These are phyloP conservation scores for Trypanosomatidae sp. DNA, from an alignment of 208 protist species.

Conservation along the genomic window DNA sequence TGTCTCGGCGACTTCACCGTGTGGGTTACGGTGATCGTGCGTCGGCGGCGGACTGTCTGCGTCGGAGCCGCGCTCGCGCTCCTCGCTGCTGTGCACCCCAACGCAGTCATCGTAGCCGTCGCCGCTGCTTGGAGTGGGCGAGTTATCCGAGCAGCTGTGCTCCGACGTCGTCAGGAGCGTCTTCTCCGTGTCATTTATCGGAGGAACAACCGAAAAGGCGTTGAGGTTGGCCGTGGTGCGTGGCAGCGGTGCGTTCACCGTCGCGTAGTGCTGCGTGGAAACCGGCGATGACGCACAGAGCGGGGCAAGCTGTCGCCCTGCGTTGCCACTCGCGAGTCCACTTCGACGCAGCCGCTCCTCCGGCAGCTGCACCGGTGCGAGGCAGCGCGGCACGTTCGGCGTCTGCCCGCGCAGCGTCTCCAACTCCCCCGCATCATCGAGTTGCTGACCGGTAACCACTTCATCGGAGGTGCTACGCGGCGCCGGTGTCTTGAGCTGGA, in stretches of 20 bases:
- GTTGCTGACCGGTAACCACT: conserved; percentile 12
- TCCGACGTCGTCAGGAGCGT: no score
- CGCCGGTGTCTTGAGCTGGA: conserved; percentile 10
- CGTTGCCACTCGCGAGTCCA: no score
- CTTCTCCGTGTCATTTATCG: no score
- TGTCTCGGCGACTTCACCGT: conserved; percentile 3
- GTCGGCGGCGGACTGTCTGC: conserved; percentile 25
- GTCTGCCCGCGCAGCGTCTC: conserved; percentile 47
- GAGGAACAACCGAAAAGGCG: no score
- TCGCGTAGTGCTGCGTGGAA: no score
- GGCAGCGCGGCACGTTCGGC: conserved; percentile 23
- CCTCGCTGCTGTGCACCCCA: conserved; percentile 4
- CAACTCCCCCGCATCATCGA: conserved; percentile 37
- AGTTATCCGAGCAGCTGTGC: no score
- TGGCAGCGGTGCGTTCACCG: no score
- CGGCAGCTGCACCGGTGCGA: conserved; percentile 19
- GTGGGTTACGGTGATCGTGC: conserved; percentile 12
- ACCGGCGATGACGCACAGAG: not conserved
- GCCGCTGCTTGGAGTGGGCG: no score
- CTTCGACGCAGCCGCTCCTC: no score
- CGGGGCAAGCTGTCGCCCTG: not conserved
- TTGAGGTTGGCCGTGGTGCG: no score
- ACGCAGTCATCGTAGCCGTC: not conserved
- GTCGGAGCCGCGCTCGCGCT: conserved; percentile 23
- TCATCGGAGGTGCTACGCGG: conserved; percentile 2